Evolutionary conservation across 2,329 filamentous ascomycete species (phyloP), one percentile per base, ranked within the genome.

Genomic region (Dactylonectria macrodidyma): DNA sequence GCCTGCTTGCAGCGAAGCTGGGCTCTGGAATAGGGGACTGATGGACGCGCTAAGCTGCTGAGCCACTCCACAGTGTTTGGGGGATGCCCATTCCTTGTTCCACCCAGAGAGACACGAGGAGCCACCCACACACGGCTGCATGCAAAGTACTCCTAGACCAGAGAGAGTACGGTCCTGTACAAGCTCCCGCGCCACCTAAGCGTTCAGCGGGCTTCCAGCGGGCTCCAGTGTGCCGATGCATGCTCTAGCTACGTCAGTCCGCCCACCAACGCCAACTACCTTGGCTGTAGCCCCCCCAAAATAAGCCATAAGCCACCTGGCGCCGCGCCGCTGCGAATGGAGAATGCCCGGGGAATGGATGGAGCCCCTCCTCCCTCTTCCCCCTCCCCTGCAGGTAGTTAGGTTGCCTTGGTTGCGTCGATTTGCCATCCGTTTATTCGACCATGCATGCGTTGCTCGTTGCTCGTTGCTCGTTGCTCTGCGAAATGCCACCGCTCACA

Each of bases 21-120:
- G 57, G 59, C 66, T 73, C 70, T 64, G 68, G 74, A 76, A 77
- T 77, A 77, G 75, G 75, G 75, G 75, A 77, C 75, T 71, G 71
- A 65, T 59, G 59, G 52, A 74, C 70, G 66, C 73, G 73, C 75
- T 76, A 76, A 73, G 73, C 67, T 72, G 76, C 76, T 78, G 75
- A 78, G 76, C 76, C 76, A 77, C 76, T 71, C 70, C 68, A 74
- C 73, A 73, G 67, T 73, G 62, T 75, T 74, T 72, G 73, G 72
- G 71, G 66, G 62, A 66, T 58, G 60, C 51, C 62, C 55, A 55
- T 62, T 67, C 71, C 73, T 61, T 73, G 72, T 66, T 66, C 58
- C 68, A 63, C 62, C 41, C 65, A 52, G 51, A 30, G 26, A 59
- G 57, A 55, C 69, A 65, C 57, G 54, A 67, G 63, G 62, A 67